Evolutionary conservation across 805 yeast species (phyloP), one percentile per base, ranked within the genome.

Genomic region (Yarrowia keelungensis): DNA sequence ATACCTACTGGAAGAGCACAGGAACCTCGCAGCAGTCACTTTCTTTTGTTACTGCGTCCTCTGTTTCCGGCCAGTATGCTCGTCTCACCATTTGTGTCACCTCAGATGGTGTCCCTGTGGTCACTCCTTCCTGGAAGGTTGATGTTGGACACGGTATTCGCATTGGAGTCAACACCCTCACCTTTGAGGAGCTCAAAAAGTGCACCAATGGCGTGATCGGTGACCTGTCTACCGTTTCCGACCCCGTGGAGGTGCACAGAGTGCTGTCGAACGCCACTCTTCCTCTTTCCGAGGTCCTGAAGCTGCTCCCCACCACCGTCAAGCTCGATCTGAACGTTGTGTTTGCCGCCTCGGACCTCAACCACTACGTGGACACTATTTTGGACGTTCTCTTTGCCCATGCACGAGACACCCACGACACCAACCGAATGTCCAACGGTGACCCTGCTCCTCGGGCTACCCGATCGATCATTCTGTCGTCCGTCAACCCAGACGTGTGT

Each of bases 1-100:
- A 93, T 75, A 94, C 98, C 0, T 94, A 94, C 79, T 94, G 99
- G 99, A 95, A 93, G 78, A 89, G 97, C 0, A 90, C 97, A 0
- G 85, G 89, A 54, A 45, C 56, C 2, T 43, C 70, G 75, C 78
- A 69, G 35, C 78, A 76, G 56, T 79, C 82, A 26, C 83, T 88
- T 49, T 88, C 95, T 14, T 87, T 91, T 75, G 97, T 94, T 15
- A 93, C 98, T 0, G 92, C 97, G 0, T 92, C 97, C 0, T 92
- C 98, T 1, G 80, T 95, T 67, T 85, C 88, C 32, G 98, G 98
- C 14, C 88, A 86, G 68, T 95, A 92, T 75, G 81, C 87, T 50
- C 84, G 89, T 56, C 79, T 91, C 19, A 86, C 85, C 69, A 87
- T 94, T 1, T 89, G 91, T 70, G 76, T 89, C 38, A 82, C 94